phyloP scores from a whole-genome alignment of 2,329 filamentous ascomycete genomes.

The Ceratocystis cacaofunesta region DNA sequence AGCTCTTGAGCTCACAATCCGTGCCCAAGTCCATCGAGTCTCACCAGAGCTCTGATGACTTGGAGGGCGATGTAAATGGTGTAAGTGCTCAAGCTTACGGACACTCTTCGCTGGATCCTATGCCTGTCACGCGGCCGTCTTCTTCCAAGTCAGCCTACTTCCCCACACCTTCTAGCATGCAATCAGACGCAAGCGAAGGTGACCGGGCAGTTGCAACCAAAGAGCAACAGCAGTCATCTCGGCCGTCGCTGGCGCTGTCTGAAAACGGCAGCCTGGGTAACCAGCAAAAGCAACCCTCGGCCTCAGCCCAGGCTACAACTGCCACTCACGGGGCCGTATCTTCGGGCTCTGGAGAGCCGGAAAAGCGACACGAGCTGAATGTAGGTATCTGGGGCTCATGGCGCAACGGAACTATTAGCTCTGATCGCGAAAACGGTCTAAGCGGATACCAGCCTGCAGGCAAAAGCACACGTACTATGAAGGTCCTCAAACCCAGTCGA shows the following conservation, averaged over 20 bases:
- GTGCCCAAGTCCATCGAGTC: slow-evolving; percentile 11
- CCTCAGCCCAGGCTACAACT: slow-evolving; percentile 20
- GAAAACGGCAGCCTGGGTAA: slow-evolving; percentile 12
- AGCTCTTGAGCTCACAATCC: slow-evolving; percentile 16
- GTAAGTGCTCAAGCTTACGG: neutral
- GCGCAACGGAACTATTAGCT: slow-evolving; percentile 42
- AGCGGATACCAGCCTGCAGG: slow-evolving; percentile 57
- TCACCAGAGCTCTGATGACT: neutral
- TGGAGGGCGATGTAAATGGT: neutral
- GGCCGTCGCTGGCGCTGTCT: slow-evolving; percentile 5
- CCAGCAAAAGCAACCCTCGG: neutral
- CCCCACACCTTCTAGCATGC: slow-evolving; percentile 15
- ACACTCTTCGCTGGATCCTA: slow-evolving; percentile 21
- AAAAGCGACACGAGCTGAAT: slow-evolving; percentile 14
- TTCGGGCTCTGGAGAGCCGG: neutral
- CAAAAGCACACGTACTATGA: slow-evolving; percentile 58
- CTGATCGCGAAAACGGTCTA: slow-evolving; percentile 30
- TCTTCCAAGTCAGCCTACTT: slow-evolving; percentile 10
- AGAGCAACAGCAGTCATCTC: neutral
- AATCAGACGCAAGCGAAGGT: slow-evolving; percentile 7
- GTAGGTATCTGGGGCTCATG: slow-evolving; percentile 55
- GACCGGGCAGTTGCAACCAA: slow-evolving; percentile 6
- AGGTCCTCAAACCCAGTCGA: slow-evolving; percentile 71
- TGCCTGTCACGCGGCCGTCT: neutral
- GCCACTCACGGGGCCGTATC: slow-evolving; percentile 22